Base-by-base conservation (phyloP, 179 eudicot genomes). In the Patellifolia procumbens region DNA sequence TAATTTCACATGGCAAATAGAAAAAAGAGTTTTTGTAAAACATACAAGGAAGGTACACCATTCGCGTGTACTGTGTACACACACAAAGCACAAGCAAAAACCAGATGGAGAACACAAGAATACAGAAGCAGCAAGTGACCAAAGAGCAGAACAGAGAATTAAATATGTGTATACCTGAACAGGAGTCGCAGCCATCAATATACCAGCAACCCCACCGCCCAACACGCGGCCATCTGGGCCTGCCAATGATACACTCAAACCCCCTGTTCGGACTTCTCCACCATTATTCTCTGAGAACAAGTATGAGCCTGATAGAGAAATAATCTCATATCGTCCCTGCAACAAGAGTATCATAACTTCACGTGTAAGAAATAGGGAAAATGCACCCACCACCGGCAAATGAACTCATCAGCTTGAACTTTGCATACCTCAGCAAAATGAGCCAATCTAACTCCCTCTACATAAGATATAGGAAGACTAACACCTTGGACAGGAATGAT, bases 241-340 rank as follows among this genome's bases (percentile, higher is more conserved):
- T 28, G 98, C 95, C 72, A 93, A 79, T 43, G 95, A 90, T 58
- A 92, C 88, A 80, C 89, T 88, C 84, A 91, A 81, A 69, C 93
- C 91, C 64, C 93, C 93, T 62, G 87, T 75, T 78, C 88, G 87
- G 68, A 84, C 84, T 62, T 81, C 81, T 77, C 81, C 88, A 74
- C 89, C 94, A 81, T 71, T 82, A 75, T 78, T 88, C 73, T 93
- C 93, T 46, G 97, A 84, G 70, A 83, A 81, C 76, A 84, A 67
- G 82, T 83, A 89, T 55, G 97, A 91, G 69, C 98, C 97, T 16
- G 97, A 84, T 67, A 93, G 76, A 53, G 98, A 91, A 69, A 93
- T 91, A 19, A 93, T 90, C 74, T 93, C 94, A 80, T 75, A 93
- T 56, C 89, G 91, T 63, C 98, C 98, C 98, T 93, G 89, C 81